Conservation (phyloP, 2,329 filamentous ascomycete species). For the Xylariaceae sp. region DNA sequence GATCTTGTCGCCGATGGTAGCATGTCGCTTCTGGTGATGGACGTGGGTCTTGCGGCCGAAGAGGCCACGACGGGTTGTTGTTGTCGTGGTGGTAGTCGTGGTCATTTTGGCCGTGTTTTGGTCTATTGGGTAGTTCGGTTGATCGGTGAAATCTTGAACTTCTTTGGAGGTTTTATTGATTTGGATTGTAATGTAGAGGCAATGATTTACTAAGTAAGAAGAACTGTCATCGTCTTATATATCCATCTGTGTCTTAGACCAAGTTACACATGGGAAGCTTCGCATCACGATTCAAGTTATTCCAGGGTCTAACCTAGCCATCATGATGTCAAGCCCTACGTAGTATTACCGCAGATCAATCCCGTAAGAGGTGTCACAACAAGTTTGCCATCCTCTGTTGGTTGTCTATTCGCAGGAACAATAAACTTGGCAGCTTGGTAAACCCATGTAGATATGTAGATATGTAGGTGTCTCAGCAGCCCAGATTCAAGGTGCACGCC, state of each 20-base stretch:
- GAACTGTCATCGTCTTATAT: too few species aligned
- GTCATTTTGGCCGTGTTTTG: conserved; percentile 36
- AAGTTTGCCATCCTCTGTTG: background rate
- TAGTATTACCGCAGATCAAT: background rate
- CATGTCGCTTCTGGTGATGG: conserved; percentile 69
- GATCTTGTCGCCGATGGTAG: conserved; percentile 75
- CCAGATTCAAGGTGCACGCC: background rate
- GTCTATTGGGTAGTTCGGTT: background rate
- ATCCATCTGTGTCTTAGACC: background rate
- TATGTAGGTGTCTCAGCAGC: too few species aligned
- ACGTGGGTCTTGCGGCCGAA: conserved; percentile 46
- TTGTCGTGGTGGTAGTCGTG: conserved; percentile 46
- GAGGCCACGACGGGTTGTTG: conserved; percentile 46
- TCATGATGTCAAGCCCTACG: conserved; percentile 23
- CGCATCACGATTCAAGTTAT: background rate
- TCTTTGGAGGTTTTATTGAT: too few species aligned
- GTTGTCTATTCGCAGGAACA: background rate
- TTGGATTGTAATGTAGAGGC: too few species aligned
- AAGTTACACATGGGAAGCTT: too few species aligned
- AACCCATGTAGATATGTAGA: too few species aligned
- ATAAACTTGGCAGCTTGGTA: background rate
- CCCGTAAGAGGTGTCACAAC: background rate
- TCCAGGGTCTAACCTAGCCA: background rate
- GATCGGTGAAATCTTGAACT: background rate
- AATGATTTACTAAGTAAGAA: too few species aligned